Base-by-base conservation (phyloP, 2,329 filamentous ascomycete species). In the Penicillium italicum region DNA sequence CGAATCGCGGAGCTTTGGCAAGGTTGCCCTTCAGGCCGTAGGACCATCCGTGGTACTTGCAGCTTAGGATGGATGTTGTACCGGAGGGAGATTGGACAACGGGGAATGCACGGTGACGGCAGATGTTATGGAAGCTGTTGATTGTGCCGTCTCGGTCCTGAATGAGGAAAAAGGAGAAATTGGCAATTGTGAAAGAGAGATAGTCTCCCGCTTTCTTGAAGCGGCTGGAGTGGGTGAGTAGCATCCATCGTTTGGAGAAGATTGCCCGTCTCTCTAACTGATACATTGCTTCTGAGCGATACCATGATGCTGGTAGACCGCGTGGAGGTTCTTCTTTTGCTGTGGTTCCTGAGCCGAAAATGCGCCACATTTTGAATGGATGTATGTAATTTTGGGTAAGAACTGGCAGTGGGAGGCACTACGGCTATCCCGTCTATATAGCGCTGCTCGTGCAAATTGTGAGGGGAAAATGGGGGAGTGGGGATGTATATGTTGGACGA, bases 11-110 rank as follows among this genome's bases (percentile, higher is more conserved):
- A 6, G 65, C 65, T 43, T 67, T 67, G 18, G 64, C 46, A 2
- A 66, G 55, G 18, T 66, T 64, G 3, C 64, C 65, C 14, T 65
- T 62, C 7, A 67, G 52, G 2, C 62, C 55, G 12, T 66, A 67
- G 14, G 65, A 67, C 65, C 64, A 67, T 12, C 65, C 64, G 22
- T 67, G 62, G 34, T 67, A 67, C 44, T 61, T 64, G 51, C 65
- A 67, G 41, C 53, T 60, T 4, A 62, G 42, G 22, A 67, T 66
- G 0, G 58, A 53, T 16, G 56, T 30, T 10, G 56, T 58, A 7
- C 65, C 63, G 4, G 56, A 59, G 0, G 55, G 53, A 4, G 48
- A 28, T 26, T 61, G 58, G 2, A 67, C 45, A 7, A 65, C 53
- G 11, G 64, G 48, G 28, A 57, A 59, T 34, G 59, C 60, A n/a